Conservation (phyloP, 2,329 filamentous ascomycete genomes). For the Zasmidium cellare region DNA sequence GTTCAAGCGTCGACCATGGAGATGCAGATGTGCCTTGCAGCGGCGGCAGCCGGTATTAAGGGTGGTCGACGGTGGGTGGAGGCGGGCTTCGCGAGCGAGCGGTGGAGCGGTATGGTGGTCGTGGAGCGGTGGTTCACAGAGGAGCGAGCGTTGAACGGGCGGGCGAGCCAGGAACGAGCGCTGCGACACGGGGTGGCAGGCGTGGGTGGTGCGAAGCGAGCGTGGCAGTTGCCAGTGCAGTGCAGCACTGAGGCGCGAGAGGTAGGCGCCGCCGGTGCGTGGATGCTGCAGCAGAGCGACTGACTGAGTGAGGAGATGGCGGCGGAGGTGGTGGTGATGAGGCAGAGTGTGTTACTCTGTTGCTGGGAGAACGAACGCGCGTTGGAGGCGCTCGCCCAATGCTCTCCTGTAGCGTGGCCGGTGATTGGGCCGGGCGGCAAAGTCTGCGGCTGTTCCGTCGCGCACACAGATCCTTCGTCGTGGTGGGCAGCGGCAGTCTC, state of each 20-base stretch:
- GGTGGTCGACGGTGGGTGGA: conserved; percentile 4
- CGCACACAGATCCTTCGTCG: neutral
- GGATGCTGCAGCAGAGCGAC: neutral
- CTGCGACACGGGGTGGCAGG: neutral
- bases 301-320: too few relatives aligned
- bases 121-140: conserved; percentile 1
- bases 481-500: neutral
- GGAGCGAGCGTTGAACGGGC: conserved; percentile 12
- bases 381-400: conserved; percentile 27
- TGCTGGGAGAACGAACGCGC: conserved; percentile 34
- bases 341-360: conserved; percentile 17
- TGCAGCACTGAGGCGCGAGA: neutral
- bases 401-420: conserved; percentile 21
- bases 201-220: conserved; percentile 1
- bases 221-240: neutral
- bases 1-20: conserved; percentile 21
- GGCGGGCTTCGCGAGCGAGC: conserved; percentile 8
- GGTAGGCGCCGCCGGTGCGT: conserved; percentile 1
- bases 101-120: conserved; percentile 7
- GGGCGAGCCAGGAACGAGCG: neutral
- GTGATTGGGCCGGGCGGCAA: conserved; percentile 27
- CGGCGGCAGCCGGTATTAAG: conserved; percentile 10
- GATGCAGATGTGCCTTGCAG: conserved; percentile 13
- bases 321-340: conserved; percentile 5
- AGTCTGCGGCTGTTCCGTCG: neutral